Conservation (phyloP, 2,329 filamentous ascomycete species). For the Harringtonia aguacate region DNA sequence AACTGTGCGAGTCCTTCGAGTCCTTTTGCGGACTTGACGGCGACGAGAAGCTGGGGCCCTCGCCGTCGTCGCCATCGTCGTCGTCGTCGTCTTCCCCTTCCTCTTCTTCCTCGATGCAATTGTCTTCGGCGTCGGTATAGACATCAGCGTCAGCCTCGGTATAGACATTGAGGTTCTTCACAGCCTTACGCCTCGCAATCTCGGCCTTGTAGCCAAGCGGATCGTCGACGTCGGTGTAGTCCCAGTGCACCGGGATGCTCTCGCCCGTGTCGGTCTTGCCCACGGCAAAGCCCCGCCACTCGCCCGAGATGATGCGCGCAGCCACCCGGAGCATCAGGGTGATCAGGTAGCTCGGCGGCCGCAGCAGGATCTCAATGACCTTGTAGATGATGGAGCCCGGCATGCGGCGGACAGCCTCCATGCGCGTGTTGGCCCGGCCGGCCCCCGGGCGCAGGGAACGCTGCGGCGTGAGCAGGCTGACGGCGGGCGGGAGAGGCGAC, state of each 20-base stretch:
- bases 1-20: neutral
- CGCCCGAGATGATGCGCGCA: conserved; percentile 56
- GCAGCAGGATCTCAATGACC: conserved; percentile 65
- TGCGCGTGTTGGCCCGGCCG: conserved; percentile 22
- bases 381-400: conserved; percentile 61
- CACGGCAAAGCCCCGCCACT: conserved; percentile 50
- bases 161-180: conserved; percentile 3
- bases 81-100: conserved; percentile 3
- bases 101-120: neutral
- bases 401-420: conserved; percentile 38
- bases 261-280: conserved; percentile 41
- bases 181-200: conserved; percentile 1
- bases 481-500: conserved; percentile 57
- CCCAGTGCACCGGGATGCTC: conserved; percentile 48
- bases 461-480: conserved; percentile 47
- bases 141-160: conserved; percentile 9
- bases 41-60: neutral
- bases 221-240: conserved; percentile 41
- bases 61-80: neutral
- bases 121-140: conserved; percentile 9
- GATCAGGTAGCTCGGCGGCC: conserved; percentile 71
- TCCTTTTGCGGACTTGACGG: neutral
- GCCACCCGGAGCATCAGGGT: conserved; percentile 73
- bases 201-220: conserved; percentile 10
- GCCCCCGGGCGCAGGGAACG: conserved; percentile 10